Evolutionary conservation across 148 eudicot genomes (phyloP), one percentile per base, ranked within the genome.

Genomic region (Spergularia bocconei): DNA sequence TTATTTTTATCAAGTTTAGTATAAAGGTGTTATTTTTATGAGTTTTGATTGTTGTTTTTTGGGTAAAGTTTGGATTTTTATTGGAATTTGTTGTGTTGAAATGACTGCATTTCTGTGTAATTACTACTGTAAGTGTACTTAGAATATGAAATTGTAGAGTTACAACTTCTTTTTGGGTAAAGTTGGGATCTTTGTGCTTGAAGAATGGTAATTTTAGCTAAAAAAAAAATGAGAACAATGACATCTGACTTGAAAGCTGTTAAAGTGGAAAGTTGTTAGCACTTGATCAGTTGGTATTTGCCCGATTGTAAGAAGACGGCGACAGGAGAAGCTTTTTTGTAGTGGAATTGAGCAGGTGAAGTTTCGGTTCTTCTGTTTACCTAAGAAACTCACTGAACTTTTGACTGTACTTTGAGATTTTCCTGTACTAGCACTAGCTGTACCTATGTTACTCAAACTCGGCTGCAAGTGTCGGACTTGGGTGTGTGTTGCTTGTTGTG

Each of bases 341-440:
- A 21, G 5, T 63, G 58, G 38, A 56, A 71, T 71, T 56, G 16
- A 71, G 74, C 29, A 36, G 29, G 6, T 70, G 74, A 71, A 71
- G 47, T n/a, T 70, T 70, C 14, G 39, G 5, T 55, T 11, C n/a
- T 2, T 5, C 23, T 52, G 20, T 57, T 59, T 41, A 41, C 11
- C 29, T 59, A 7, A 59, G 12, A 19, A 59, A 17, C 23, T 59
- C 19, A 21, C 63, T n/a, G 13, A 53, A 53, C 15, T 53, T 53
- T 10, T 13, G 15, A 53, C 56, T 53, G 56, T 53, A 16, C 56
- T 7, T 53, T 11, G 15, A 53, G 56, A 16, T 29, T 29, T 29
- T 29, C 33, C 33, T 29, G 33, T 29, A 29, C 33, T 29, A 29
- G 33, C 2, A 29, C 33, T 29, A 29, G 33, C 33, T 29, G 33